These are phyloP conservation scores for Trichoderma sp. DNA, from an alignment of 2,329 filamentous ascomycete species.

Conservation along the genomic window DNA sequence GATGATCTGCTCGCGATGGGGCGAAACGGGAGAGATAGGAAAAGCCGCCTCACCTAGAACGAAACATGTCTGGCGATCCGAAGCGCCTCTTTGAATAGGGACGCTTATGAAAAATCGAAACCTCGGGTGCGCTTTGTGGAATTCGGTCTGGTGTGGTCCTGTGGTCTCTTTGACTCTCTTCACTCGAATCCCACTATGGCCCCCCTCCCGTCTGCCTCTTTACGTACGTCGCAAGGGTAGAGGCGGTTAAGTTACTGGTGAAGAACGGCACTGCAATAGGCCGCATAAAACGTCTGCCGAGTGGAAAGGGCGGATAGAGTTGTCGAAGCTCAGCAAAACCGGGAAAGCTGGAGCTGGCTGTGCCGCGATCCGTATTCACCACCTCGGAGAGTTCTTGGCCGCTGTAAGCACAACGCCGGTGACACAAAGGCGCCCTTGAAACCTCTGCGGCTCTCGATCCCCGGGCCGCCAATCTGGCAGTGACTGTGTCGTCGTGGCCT, in stretches of 20 bases:
- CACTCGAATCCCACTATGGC: neutral
- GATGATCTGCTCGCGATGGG: neutral
- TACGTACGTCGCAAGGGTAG: slow-evolving; percentile 7
- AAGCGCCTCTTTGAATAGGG: neutral
- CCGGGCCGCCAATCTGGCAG: neutral
- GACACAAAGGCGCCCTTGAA: slow-evolving; percentile 14
- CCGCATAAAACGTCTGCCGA: slow-evolving; percentile 4
- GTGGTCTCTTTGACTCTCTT: neutral
- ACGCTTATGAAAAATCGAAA: neutral
- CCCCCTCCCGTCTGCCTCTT: neutral
- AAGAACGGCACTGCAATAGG: neutral
- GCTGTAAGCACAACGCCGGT: slow-evolving; percentile 19
- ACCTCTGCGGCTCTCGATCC: neutral
- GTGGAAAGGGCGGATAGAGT: neutral
- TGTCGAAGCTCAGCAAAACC: slow-evolving; percentile 1
- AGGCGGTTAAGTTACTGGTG: slow-evolving; percentile 8
- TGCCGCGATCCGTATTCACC: slow-evolving; percentile 11
- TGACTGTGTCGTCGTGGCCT: slow-evolving; percentile 9
- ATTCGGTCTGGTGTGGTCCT: neutral
- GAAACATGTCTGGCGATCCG: slow-evolving; percentile 27
- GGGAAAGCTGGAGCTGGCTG: slow-evolving; percentile 3
- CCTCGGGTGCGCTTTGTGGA: neutral
- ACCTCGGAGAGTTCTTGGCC: slow-evolving; percentile 3
- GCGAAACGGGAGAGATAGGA: neutral
- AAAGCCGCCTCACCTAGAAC: slow-evolving; percentile 21